These are phyloP conservation scores for Geranomyces michiganensis DNA, from an alignment of 192 early-diverging fungal genomes.

Conservation along the genomic window DNA sequence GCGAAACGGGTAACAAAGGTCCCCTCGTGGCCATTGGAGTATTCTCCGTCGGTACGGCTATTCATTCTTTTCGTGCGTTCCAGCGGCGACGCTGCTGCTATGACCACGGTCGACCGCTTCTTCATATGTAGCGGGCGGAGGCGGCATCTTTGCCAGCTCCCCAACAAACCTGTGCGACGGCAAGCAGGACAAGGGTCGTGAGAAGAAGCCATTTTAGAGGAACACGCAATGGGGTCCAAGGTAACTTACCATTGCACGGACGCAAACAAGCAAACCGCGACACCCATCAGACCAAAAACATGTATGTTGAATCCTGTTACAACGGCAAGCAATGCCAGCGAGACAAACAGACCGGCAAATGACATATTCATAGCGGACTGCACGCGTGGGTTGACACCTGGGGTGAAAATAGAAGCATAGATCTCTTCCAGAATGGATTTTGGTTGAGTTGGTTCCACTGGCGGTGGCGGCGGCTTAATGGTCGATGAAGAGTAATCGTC, in stretches of 20 bases:
- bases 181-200: not conserved
- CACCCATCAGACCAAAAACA: conserved; percentile 39
- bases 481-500: too few species aligned
- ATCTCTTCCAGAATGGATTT: conserved; percentile 33
- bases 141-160: conserved; percentile 26
- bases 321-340: conserved; percentile 29
- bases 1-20: too few species aligned
- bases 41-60: not conserved
- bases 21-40: too few species aligned
- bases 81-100: not conserved
- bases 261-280: conserved; percentile 41
- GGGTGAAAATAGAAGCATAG: conserved; percentile 47
- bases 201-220: too few species aligned
- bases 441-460: not conserved
- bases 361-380: conserved; percentile 43
- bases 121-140: not conserved
- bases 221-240: not conserved
- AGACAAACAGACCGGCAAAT: conserved; percentile 44
- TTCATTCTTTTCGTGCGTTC: not conserved
- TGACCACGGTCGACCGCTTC: not conserved
- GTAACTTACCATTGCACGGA: conserved; percentile 49
- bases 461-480: not conserved
- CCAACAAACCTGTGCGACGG: conserved; percentile 16
- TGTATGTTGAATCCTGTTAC: conserved; percentile 43
- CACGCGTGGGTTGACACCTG: conserved; percentile 46